Conservation (phyloP, 2,329 filamentous ascomycete species). For the Fusarium torulosum region DNA sequence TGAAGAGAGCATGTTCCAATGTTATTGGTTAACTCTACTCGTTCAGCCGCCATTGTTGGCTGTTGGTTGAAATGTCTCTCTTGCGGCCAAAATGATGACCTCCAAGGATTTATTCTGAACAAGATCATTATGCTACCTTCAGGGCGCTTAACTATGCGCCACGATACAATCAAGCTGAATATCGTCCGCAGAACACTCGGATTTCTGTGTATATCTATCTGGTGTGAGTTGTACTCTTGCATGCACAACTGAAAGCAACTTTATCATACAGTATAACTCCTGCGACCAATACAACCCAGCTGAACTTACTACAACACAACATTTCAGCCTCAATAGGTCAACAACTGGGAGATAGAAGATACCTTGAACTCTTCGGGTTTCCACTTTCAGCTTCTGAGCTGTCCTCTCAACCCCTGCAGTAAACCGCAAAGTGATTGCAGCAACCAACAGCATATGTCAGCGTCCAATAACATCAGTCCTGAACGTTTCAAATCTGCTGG, state of each 20-base stretch:
- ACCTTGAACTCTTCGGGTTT: not conserved
- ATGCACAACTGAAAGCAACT: not conserved
- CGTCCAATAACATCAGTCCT: conserved; percentile 47
- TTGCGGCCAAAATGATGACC: conserved; percentile 1
- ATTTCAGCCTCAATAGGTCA: not conserved
- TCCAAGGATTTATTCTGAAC: not conserved
- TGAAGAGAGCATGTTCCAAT: not conserved
- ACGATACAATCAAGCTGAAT: not conserved
- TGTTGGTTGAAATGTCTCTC: conserved; percentile 24
- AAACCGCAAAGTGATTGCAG: conserved; percentile 32
- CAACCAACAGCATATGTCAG: conserved; percentile 51
- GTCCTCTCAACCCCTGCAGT: conserved; percentile 27
- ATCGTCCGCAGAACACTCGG: not conserved
- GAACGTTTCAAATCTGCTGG: conserved; percentile 25
- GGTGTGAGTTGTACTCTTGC: no score
- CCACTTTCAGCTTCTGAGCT: not conserved
- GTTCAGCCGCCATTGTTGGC: conserved; percentile 8
- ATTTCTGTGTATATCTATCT: not conserved
- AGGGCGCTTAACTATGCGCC: conserved; percentile 10
- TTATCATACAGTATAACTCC: not conserved
- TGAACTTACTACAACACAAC: not conserved
- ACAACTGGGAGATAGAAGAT: not conserved
- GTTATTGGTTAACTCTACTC: not conserved
- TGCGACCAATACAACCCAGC: not conserved
- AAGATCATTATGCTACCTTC: not conserved